Evolutionary conservation across 1,139 yeast genomes (phyloP), one percentile per base, ranked within the genome.

Genomic region (Hemisphaericaspora lyxosophila): DNA sequence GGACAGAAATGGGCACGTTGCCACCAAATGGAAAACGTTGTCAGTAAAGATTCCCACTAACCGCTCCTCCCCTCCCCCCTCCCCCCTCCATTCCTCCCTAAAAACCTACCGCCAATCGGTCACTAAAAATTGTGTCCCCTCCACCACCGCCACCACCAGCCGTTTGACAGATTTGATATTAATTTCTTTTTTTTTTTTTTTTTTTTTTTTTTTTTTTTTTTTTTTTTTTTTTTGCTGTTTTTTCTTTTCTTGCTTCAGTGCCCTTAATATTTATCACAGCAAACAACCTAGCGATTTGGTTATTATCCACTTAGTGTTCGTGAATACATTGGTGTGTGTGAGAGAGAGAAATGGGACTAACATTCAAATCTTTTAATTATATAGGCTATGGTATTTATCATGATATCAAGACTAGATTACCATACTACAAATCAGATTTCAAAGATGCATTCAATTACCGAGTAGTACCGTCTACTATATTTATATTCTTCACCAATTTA

Each of bases 401-500:
- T 35, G 95, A 85, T 50, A 50, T 85, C 35, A 57, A 57, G 35
- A 62, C 66, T 19, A 57, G 94, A 35, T 48, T 77, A 13, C 96
- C 96, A 0, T 78, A 73, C 54, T 90, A 89, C 54, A 43, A 50
- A 33, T 78, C 89, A 1, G 97, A 90, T 56, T 85, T 92, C 78
- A 72, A 55, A 14, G 98, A 92, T 62, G 90, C 92, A 0, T 72
- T 76, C 64, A 84, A 87, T 56, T 92, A 92, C 56, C 64, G 97
- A 50, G 94, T 89, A n/a, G 69, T 92, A 2, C 97, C 98, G 0
- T 73, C 95, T 1, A 82, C 89, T 1, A 63, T 85, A 2, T 89
- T 76, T 57, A 85, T 90, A 31, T 90, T 85, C 62, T 87, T 92
- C 68, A 88, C 96, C 36, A 92, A 92, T 56, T 59, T 92, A 31